phyloP scores from a whole-genome alignment of 192 early-diverging fungal species.

The Backusella australiensis region DNA sequence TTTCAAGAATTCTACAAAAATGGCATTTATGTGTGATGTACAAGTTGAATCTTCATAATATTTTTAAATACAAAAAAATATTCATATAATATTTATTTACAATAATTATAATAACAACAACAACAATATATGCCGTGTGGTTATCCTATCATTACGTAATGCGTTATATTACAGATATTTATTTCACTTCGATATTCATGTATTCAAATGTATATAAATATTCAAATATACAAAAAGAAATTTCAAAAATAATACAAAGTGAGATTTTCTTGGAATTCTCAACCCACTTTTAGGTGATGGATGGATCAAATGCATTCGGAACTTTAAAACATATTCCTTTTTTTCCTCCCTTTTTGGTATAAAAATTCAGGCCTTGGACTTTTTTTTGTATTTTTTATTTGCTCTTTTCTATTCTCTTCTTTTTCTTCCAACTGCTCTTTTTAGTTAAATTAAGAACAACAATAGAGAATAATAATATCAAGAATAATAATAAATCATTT shows the following conservation, averaged over 20 bases:
- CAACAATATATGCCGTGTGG: too few species aligned
- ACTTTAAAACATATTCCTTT: neutral
- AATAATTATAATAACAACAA: too few species aligned
- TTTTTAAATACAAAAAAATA: neutral
- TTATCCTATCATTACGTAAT: too few species aligned
- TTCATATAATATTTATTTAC: neutral
- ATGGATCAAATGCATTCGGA: neutral
- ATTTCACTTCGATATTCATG: too few species aligned
- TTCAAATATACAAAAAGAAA: too few species aligned
- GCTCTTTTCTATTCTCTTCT: neutral
- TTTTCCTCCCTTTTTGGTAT: neutral
- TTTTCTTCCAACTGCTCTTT: neutral
- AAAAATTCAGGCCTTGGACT: neutral
- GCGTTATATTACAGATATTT: too few species aligned
- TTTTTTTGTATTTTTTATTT: neutral
- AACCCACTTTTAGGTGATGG: neutral
- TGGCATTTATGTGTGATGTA: neutral
- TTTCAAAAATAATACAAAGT: neutral
- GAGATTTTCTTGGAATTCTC: neutral
- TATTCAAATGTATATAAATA: too few species aligned
- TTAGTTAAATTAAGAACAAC: neutral
- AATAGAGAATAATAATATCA: neutral
- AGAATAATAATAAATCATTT: neutral
- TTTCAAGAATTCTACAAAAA: neutral
- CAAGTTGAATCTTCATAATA: neutral